Conservation (phyloP, 2,329 filamentous ascomycete genomes). For the Dactylella cylindrospora region DNA sequence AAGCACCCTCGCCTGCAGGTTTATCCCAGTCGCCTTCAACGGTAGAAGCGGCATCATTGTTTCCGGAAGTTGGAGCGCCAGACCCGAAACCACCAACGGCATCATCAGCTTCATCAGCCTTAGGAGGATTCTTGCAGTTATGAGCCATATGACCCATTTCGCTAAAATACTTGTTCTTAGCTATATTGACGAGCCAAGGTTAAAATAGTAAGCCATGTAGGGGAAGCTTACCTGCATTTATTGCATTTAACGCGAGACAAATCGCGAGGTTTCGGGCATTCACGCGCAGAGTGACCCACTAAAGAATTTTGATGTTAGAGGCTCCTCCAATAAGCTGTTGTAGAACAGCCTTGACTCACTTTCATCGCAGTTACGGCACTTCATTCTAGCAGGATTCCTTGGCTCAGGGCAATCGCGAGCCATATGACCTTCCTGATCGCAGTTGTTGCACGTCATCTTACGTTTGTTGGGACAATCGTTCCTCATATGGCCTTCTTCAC, state of each 20-base stretch:
- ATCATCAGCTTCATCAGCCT: conserved; percentile 10
- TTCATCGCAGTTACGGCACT: conserved; percentile 61
- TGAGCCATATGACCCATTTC: conserved; percentile 31
- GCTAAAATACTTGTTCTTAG: too few relatives aligned
- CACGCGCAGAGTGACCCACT: conserved; percentile 53
- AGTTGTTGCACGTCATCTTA: conserved; percentile 61
- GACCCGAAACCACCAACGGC: conserved; percentile 42
- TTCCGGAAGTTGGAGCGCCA: conserved; percentile 29
- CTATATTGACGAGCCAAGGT: too few relatives aligned
- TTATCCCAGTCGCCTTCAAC: not conserved
- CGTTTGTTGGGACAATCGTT: conserved; percentile 52
- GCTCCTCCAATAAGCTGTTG: not conserved
- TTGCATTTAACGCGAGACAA: conserved; percentile 29
- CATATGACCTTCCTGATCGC: conserved; percentile 64
- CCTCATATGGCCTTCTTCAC: conserved; percentile 48
- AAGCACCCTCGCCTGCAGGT: not conserved
- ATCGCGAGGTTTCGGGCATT: conserved; percentile 50
- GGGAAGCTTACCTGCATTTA: conserved; percentile 36
- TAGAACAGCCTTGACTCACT: conserved; percentile 48
- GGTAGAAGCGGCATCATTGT: conserved; percentile 43
- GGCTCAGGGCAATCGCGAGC: conserved; percentile 62
- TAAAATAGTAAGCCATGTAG: too few relatives aligned
- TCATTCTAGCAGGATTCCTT: conserved; percentile 60
- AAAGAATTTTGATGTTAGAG: not conserved
- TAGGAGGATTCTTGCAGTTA: conserved; percentile 27